Conservation (phyloP, 106 monocot species). For the Acorus gramineus region DNA sequence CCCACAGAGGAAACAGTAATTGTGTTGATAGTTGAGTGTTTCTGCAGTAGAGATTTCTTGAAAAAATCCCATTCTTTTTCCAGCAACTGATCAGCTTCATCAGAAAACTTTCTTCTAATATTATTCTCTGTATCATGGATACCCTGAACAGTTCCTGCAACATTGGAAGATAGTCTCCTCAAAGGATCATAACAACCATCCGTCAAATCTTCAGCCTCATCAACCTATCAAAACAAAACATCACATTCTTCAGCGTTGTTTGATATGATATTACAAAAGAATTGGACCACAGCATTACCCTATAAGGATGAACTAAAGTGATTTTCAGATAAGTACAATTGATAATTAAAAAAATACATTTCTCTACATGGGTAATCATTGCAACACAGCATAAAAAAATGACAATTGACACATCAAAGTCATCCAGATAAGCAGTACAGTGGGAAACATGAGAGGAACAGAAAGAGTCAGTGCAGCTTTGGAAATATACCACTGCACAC, state of each 20-base stretch:
- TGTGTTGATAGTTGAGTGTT: slow-evolving; percentile 16
- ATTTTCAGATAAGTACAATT: too few species aligned
- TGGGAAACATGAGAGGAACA: too few species aligned
- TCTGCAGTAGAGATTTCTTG: slow-evolving; percentile 18
- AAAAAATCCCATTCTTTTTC: slow-evolving; percentile 32
- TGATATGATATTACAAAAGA: neutral
- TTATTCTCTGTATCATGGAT: neutral
- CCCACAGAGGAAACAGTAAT: slow-evolving; percentile 20
- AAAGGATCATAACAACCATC: slow-evolving; percentile 27
- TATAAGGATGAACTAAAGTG: neutral
- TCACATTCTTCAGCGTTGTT: neutral
- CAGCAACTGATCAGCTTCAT: slow-evolving; percentile 9
- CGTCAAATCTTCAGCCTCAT: neutral
- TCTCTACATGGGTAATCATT: too few species aligned
- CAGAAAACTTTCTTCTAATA: slow-evolving; percentile 7
- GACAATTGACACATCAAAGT: too few species aligned
- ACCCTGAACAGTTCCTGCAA: neutral
- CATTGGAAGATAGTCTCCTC: slow-evolving; percentile 7
- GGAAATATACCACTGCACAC: too few species aligned
- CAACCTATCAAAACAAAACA: slow-evolving; percentile 5
- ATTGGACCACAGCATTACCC: neutral
- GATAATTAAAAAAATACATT: too few species aligned
- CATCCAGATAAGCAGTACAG: too few species aligned
- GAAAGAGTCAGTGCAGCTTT: too few species aligned
- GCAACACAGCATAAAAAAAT: too few species aligned